Base-by-base conservation (phyloP, 768 basidiomycete genomes). In the Rhodotorula graminis region DNA sequence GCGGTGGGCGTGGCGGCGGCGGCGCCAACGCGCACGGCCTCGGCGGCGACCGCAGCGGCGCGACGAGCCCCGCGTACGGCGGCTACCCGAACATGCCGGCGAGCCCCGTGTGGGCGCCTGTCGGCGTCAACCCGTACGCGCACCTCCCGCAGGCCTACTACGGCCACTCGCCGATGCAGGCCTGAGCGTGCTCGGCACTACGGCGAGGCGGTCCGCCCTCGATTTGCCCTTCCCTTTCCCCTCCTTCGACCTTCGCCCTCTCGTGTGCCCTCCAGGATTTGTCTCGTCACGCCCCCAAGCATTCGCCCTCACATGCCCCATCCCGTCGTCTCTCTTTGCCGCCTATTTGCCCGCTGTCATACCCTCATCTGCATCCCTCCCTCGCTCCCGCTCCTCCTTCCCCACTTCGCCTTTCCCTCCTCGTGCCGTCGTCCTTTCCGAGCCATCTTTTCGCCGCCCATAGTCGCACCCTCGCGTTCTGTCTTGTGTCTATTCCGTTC, bases 121-220 rank as follows among this genome's bases (percentile, higher is more conserved):
- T 42, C 16, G 60, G 40, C 40, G 23, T 15, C 31, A 42, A 11
- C 37, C 60, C 60, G 60, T 61, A 42, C 60, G 27, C n/a, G 58
- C 58, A 57, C 37, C 19, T 23, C 8, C 56, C 31, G 31, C 56
- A 52, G 50, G 50, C 50, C 23, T 52, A 52, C 50, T 52, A 52
- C 50, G 50, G 50, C 25, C 37, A 33, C 46, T 49, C 62, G 31
- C 62, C 62, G 8, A 50, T 63, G 49, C 62, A 63, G 62, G 62
- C 40, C 2, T 63, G 50, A 63, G 21, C 21, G 49, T 11, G 23
- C 25, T n/a, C 21, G 1, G 25, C 50, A 2, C 50, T 3, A 9
- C 50, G 25, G 12, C 50, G 25, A 19, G 19, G 23, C 21, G 47
- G 18, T 5, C 11, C 11, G 8, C 47, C 18, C 23, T 21, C 47